Conservation (phyloP, 768 basidiomycete species). For the Cyclocybe cylindracea region DNA sequence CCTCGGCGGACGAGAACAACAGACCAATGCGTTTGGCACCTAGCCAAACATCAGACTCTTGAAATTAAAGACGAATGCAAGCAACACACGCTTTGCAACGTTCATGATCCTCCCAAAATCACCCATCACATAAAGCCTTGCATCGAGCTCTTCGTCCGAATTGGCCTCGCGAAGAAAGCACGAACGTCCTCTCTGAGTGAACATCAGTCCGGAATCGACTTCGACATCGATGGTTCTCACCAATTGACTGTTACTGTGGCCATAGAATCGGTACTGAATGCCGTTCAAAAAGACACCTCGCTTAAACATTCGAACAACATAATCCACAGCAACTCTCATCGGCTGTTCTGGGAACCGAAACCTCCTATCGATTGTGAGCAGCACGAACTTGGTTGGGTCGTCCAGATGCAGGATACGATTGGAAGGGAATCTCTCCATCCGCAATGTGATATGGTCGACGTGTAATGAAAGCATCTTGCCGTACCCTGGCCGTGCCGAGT, state of each 20-base stretch:
- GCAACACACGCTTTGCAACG: slow-evolving; percentile 55
- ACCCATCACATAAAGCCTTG: slow-evolving; percentile 56
- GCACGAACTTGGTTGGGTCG: slow-evolving; percentile 55
- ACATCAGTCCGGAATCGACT: background rate
- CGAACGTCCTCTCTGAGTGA: slow-evolving; percentile 53
- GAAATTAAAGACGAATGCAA: background rate
- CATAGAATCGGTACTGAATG: slow-evolving; percentile 66
- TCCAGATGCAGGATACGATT: slow-evolving; percentile 63
- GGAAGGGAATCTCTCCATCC: slow-evolving; percentile 48
- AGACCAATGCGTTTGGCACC: slow-evolving; percentile 72
- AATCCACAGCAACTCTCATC: slow-evolving; percentile 50
- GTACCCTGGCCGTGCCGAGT: slow-evolving; percentile 4
- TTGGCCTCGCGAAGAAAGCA: slow-evolving; percentile 62
- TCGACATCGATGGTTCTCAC: slow-evolving; percentile 30
- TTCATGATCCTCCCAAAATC: slow-evolving; percentile 65
- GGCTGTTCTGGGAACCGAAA: slow-evolving; percentile 57
- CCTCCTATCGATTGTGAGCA: slow-evolving; percentile 49
- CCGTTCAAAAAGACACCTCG: slow-evolving; percentile 58
- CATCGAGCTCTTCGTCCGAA: slow-evolving; percentile 56
- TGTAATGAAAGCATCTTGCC: slow-evolving; percentile 57
- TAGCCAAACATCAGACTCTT: slow-evolving; percentile 20
- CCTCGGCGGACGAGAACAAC: slow-evolving; percentile 62
- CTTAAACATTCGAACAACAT: slow-evolving; percentile 55
- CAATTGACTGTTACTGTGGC: slow-evolving; percentile 72
- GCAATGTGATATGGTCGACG: slow-evolving; percentile 48